phyloP scores from a whole-genome alignment of 75 land plant genomes.

The Cryptomeria japonica region DNA sequence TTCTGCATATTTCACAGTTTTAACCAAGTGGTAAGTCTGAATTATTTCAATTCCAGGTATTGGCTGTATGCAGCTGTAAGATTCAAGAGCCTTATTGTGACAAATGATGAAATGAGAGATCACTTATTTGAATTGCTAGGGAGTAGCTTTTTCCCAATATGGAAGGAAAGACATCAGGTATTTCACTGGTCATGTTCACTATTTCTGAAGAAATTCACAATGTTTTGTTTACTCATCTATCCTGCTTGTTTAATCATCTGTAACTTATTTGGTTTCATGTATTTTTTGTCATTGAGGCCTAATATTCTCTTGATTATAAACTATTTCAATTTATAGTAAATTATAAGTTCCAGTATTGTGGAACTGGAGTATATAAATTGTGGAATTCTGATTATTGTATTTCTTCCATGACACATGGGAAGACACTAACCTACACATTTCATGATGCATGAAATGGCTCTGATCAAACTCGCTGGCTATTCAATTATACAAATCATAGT shows the following conservation, averaged over 20 bases:
- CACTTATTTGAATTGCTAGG: constrained; percentile 93
- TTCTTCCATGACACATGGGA: background rate
- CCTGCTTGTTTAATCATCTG: background rate
- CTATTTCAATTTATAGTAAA: background rate
- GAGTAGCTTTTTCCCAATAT: constrained; percentile 74
- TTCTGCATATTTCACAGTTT: background rate
- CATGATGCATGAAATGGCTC: background rate
- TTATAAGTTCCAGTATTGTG: background rate
- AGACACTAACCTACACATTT: background rate
- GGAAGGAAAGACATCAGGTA: constrained; percentile 99
- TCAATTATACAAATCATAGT: background rate
- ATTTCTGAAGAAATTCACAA: background rate
- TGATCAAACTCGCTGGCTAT: background rate
- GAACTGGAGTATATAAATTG: background rate
- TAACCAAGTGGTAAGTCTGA: background rate
- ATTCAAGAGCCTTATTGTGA: constrained; percentile 76
- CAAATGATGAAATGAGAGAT: constrained; percentile 98
- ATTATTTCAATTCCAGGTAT: constrained; percentile 60
- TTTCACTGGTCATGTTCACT: constrained; percentile 1
- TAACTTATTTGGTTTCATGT: background rate
- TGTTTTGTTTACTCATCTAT: background rate
- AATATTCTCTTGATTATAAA: background rate
- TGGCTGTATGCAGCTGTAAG: constrained; percentile 97
- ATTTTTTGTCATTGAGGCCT: background rate
- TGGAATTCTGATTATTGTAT: background rate